phyloP scores from a whole-genome alignment of 139 green algal species.

The Chlamydomonas schloesseri region DNA sequence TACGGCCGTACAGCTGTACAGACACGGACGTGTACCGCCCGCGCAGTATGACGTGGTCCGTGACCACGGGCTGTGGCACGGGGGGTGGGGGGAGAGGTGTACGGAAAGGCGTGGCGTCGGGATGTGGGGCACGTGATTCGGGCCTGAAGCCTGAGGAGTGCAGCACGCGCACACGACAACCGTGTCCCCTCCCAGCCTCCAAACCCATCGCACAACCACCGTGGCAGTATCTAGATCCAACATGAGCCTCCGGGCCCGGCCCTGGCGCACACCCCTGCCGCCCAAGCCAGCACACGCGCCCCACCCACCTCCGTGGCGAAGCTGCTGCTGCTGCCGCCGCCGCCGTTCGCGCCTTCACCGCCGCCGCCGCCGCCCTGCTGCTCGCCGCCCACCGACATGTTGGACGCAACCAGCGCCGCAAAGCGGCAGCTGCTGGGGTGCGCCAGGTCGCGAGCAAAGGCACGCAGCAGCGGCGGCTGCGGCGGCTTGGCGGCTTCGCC shows the following conservation, averaged over 20 bases:
- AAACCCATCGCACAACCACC: neutral
- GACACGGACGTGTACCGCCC: slow-evolving; percentile 17
- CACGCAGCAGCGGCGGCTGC: neutral
- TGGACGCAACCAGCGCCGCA: slow-evolving; percentile 24
- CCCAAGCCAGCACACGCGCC: neutral
- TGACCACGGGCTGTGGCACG: slow-evolving; percentile 2
- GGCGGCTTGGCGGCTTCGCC: too few relatives aligned
- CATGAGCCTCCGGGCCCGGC: too few relatives aligned
- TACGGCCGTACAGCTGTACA: slow-evolving; percentile 30
- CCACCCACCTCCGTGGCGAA: slow-evolving; percentile 7
- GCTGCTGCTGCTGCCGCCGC: slow-evolving; percentile 2
- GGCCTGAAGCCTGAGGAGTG: too few relatives aligned
- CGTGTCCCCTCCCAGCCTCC: neutral
- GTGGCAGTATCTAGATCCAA: neutral
- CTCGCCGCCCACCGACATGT: neutral
- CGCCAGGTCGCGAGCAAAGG: slow-evolving; percentile 33
- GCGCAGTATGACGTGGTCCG: slow-evolving; percentile 43
- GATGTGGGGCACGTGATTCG: too few relatives aligned
- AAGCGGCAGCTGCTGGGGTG: slow-evolving; percentile 13
- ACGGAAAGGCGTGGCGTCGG: too few relatives aligned
- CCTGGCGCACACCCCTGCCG: too few relatives aligned
- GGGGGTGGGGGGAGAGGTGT: neutral
- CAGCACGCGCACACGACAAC: neutral
- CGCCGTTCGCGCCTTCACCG: too few relatives aligned
- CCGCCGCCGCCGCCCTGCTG: neutral